Evolutionary conservation across 2,329 filamentous ascomycete species (phyloP), one percentile per base, ranked within the genome.

Genomic region (Rosellinia necatrix): DNA sequence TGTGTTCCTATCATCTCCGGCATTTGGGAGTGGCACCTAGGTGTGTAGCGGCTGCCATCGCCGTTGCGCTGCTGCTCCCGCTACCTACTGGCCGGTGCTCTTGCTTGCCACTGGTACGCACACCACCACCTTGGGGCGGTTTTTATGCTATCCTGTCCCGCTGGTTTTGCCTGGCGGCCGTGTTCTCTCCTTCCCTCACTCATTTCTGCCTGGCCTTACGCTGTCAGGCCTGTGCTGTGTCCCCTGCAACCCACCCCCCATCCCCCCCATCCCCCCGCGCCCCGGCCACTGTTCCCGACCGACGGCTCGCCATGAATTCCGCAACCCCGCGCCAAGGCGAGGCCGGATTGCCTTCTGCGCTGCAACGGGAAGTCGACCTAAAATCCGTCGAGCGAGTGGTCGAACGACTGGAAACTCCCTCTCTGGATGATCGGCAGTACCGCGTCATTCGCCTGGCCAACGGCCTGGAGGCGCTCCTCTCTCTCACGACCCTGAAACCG

Each of bases 401-500:
- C 25, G 70, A 71, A 53, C 58, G 70, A 38, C 55, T 71, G 22
- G 70, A 72, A 61, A 64, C 67, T 13, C 68, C 69, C 24, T 70
- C 68, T n/a, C 50, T 71, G 32, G 93, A 97, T 74, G 87, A 96
- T 72, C 85, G 93, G 49, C 83, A 85, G 27, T 99, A 99, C 72
- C 84, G 93, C 55, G 91, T 99, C 61, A 87, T 97, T 65, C 84
- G 86, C 49, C 81, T 99, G 49, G 78, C 84, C 42, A 99, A 99
- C 74, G 82, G 92, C 72, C 83, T 99, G 13, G 93, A 99, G 78
- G 93, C 87, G 6, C 80, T 99, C n/a, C n/a, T 15, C 78, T 99
- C 46, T 94, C 97, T 53, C 93, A 97, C 71, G 94, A 99, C 75
- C 84, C 90, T 1, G 88, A 96, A 60, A 96, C 94, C 6, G 94